phyloP scores from a whole-genome alignment of 345 rosid genomes.

The Psidium guajava region DNA sequence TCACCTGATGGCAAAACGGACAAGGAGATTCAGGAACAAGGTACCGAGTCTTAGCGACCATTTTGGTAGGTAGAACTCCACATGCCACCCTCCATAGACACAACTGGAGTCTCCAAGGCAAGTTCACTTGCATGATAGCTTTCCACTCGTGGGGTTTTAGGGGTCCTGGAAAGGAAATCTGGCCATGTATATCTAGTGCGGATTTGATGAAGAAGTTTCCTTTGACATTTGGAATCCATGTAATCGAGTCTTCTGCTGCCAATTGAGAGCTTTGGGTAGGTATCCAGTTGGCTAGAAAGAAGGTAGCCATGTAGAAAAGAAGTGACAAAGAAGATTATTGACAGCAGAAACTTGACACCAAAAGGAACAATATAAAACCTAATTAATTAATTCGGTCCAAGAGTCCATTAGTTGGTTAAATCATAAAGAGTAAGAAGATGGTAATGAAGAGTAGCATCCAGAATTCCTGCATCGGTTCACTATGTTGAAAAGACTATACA shows the following conservation, averaged over 20 bases:
- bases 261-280: not conserved
- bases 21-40: not conserved
- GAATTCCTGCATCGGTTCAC: not conserved
- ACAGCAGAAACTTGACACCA: not conserved
- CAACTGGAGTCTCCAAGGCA: not conserved
- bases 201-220: not conserved
- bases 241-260: not conserved
- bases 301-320: not conserved
- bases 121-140: not conserved
- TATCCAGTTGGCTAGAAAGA: slow-evolving; percentile 3
- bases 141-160: not conserved
- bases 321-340: not conserved
- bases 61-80: not conserved
- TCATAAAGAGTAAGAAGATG: not conserved
- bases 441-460: not conserved
- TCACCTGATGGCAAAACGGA: not conserved
- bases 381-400: not conserved
- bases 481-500: not conserved
- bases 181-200: not conserved
- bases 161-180: not conserved
- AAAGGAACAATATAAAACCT: not conserved
- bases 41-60: not conserved
- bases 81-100: slow-evolving; percentile 1
- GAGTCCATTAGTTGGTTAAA: not conserved
- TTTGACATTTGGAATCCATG: slow-evolving; percentile 2